Conservation (phyloP, 2,329 filamentous ascomycete genomes). For the Akanthomyces lecanii region DNA sequence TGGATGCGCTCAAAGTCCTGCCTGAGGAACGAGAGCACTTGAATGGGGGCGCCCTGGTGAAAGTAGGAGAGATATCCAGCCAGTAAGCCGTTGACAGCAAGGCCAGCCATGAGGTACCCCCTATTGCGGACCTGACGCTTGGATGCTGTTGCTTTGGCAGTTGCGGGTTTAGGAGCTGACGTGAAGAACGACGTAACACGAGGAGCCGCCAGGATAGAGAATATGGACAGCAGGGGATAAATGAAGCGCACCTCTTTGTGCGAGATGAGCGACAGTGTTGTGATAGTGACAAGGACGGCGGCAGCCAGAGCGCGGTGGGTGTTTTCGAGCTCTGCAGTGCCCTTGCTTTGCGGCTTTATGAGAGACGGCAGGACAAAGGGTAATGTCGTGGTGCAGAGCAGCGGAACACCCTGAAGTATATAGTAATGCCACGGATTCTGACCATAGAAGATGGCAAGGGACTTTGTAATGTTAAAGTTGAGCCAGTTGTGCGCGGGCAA, state of each 20-base stretch:
- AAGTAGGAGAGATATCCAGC: slow-evolving; percentile 69
- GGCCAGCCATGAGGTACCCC: slow-evolving; percentile 50
- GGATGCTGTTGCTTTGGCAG: slow-evolving; percentile 25
- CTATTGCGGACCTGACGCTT: slow-evolving; percentile 45
- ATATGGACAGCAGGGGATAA: slow-evolving; percentile 82
- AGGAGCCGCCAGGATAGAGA: slow-evolving; percentile 75
- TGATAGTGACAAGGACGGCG: slow-evolving; percentile 56
- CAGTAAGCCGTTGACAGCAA: slow-evolving; percentile 66
- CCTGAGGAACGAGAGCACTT: slow-evolving; percentile 73
- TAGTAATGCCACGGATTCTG: slow-evolving; percentile 91
- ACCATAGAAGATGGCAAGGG: slow-evolving; percentile 89
- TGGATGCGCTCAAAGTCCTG: slow-evolving; percentile 61
- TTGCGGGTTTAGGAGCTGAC: slow-evolving; percentile 26
- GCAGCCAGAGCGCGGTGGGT: slow-evolving; percentile 43
- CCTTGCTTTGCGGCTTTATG: slow-evolving; percentile 43
- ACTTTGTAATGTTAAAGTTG: slow-evolving; percentile 84
- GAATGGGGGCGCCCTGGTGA: slow-evolving; percentile 77
- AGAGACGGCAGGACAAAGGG: slow-evolving; percentile 70
- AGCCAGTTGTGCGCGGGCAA: slow-evolving; percentile 85
- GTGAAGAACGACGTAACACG: slow-evolving; percentile 63
- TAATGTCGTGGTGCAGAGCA: slow-evolving; percentile 77
- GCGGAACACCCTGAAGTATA: slow-evolving; percentile 79
- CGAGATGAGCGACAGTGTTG: slow-evolving; percentile 69
- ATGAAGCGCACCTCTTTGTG: slow-evolving; percentile 99
- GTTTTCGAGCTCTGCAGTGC: slow-evolving; percentile 29